phyloP scores from a whole-genome alignment of 208 protist species.

The Acanthamoeba royreba region DNA sequence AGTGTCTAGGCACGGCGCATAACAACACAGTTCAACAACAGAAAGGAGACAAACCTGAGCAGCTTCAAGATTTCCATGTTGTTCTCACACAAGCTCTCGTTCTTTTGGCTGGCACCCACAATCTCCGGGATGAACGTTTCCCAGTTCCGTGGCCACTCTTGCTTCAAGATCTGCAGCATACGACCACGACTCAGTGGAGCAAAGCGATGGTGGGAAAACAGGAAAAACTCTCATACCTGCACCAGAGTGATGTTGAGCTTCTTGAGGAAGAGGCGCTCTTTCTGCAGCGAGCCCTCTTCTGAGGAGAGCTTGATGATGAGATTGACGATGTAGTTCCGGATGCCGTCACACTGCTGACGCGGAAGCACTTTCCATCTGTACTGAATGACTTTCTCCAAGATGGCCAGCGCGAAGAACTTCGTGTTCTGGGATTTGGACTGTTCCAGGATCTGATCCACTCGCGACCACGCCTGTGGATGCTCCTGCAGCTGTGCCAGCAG shows the following conservation, averaged over 20 bases:
- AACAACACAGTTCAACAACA: neutral
- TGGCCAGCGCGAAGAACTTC: conserved; percentile 86
- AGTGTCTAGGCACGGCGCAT: neutral
- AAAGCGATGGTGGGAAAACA: neutral
- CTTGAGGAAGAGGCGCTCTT: conserved; percentile 61
- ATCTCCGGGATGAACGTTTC: conserved; percentile 96
- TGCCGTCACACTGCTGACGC: conserved; percentile 85
- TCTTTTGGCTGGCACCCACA: conserved; percentile 87
- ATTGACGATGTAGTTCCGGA: conserved; percentile 94
- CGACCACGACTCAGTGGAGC: neutral
- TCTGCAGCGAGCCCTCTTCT: conserved; percentile 41
- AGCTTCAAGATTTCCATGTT: conserved; percentile 96
- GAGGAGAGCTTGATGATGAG: conserved; percentile 89
- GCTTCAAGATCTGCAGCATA: conserved; percentile 93
- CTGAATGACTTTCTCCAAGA: conserved; percentile 91
- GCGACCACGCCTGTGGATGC: conserved; percentile 88
- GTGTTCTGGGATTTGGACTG: conserved; percentile 79
- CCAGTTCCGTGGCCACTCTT: conserved; percentile 98
- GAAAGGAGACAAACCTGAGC: conserved; percentile 77
- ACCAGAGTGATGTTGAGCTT: conserved; percentile 84
- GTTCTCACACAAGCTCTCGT: conserved; percentile 95
- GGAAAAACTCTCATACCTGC: conserved; percentile 61
- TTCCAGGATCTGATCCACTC: conserved; percentile 89
- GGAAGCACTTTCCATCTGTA: conserved; percentile 90
- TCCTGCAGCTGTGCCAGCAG: conserved; percentile 89